Evolutionary conservation across 208 protist species (phyloP).

Genomic region (Acanthamoeba polyphaga): DNA sequence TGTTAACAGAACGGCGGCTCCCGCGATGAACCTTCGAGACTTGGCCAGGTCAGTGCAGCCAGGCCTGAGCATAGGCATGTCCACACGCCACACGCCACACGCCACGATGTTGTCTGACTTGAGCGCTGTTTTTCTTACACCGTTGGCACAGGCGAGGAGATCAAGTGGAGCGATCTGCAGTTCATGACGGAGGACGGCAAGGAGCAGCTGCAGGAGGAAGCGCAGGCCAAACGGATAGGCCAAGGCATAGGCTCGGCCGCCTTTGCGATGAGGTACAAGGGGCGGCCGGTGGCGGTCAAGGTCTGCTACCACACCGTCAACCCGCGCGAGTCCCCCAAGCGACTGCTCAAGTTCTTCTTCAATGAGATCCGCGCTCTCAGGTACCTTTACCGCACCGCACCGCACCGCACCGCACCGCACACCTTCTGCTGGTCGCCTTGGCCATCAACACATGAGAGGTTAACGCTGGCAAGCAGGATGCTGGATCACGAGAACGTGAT

Average conservation of each 20-base stretch:
- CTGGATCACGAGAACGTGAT: conserved; percentile 32
- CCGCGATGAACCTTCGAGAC: background rate
- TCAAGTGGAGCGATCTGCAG: background rate
- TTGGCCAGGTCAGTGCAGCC: background rate
- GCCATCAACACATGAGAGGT: background rate
- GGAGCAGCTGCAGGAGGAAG: background rate
- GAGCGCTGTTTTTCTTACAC: too few relatives aligned
- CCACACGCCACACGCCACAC: too few relatives aligned
- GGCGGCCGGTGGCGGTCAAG: conserved; percentile 56
- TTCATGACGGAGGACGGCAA: background rate
- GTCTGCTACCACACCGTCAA: background rate
- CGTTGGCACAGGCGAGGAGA: conserved; percentile 9
- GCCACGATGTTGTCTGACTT: too few relatives aligned
- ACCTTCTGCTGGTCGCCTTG: background rate
- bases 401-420: background rate
- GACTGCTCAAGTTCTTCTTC: conserved; percentile 51
- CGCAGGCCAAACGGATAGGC: background rate
- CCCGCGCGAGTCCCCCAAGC: background rate
- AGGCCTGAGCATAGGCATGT: background rate
- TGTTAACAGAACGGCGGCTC: background rate
- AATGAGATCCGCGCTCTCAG: conserved; percentile 62
- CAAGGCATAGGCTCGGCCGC: conserved; percentile 10
- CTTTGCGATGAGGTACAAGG: conserved; percentile 21
- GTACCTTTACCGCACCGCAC: background rate
- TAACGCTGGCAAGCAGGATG: background rate